These are phyloP conservation scores for Raffaelea deltoideospora DNA, from an alignment of 2,329 filamentous ascomycete species.

Conservation along the genomic window DNA sequence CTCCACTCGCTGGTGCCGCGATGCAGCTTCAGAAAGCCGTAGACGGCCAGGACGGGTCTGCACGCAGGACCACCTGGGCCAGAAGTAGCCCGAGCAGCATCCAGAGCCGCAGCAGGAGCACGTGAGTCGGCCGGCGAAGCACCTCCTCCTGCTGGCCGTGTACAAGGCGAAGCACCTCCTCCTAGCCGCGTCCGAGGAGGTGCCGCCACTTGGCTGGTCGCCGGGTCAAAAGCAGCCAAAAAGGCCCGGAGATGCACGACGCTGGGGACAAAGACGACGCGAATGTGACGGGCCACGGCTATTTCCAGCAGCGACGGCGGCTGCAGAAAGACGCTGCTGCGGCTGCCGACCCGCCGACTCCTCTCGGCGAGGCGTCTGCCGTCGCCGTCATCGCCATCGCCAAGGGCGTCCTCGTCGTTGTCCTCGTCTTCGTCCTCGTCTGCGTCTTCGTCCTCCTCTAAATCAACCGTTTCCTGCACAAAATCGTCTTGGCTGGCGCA, in stretches of 20 bases:
- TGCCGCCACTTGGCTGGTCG: conserved; percentile 19
- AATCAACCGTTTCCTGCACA: conserved; percentile 37
- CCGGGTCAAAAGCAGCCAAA: conserved; percentile 39
- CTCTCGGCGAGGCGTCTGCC: not conserved
- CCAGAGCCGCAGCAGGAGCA: not conserved
- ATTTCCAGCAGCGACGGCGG: conserved; percentile 53
- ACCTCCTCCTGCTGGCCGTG: no score
- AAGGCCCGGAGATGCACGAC: conserved; percentile 66
- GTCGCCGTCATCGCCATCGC: not conserved
- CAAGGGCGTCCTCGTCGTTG: not conserved
- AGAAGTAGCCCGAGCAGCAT: no score
- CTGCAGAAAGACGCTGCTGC: conserved; percentile 28
- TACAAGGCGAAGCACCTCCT: no score
- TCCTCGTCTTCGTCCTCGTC: conserved; percentile 28
- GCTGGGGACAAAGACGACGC: conserved; percentile 57
- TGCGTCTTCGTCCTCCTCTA: conserved; percentile 19
- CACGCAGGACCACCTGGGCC: no score
- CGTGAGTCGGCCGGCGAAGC: conserved; percentile 4
- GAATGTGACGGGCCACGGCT: conserved; percentile 52
- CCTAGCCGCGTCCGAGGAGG: no score
- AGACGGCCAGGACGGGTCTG: conserved; percentile 39
- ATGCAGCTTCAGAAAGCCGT: conserved; percentile 52
- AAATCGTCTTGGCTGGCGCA: conserved; percentile 54
- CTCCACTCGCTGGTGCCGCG: conserved; percentile 58
- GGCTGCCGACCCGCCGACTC: no score